Percentiles rank a stretch among this genome's conserved stretches.
Evolutionary conservation across 1,284 basidiomycete species (phyloP).

Genomic region (Somion occarium): DNA sequence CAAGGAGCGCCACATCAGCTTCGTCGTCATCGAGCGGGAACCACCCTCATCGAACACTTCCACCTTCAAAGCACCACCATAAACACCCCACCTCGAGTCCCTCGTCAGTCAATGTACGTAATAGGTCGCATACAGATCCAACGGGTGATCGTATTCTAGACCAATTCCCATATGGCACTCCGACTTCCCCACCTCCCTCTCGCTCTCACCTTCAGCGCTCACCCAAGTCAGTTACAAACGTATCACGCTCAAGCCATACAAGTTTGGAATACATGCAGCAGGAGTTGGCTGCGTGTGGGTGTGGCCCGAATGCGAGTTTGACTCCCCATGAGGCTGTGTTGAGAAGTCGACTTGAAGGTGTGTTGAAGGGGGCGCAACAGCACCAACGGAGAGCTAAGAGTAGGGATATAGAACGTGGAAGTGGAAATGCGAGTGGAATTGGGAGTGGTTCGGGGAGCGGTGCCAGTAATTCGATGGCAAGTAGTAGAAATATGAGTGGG

Average conservation of each 20-base stretch:
- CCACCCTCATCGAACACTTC: conserved; percentile 8
- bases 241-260: conserved; percentile 6
- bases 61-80: conserved; percentile 6
- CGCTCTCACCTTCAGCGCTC: conserved; percentile 24
- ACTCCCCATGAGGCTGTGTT: conserved; percentile 55
- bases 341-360: conserved; percentile 48
- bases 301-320: conserved; percentile 12
- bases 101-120: conserved; percentile 1
- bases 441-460: conserved; percentile 23
- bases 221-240: conserved; percentile 20
- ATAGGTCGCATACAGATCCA: conserved; percentile 8
- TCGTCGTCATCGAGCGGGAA: conserved; percentile 20
- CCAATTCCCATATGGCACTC: conserved; percentile 18
- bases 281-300: conserved; percentile 10
- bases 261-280: conserved; percentile 1
- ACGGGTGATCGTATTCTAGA: neutral
- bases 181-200: conserved; percentile 22
- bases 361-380: conserved; percentile 34
- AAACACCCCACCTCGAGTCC: conserved; percentile 1
- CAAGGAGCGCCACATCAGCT: conserved; percentile 12
- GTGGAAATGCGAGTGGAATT: conserved; percentile 17
- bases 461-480: conserved; percentile 26
- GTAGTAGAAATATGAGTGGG: conserved; percentile 27
- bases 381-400: conserved; percentile 19
- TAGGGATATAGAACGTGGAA: conserved; percentile 16